Base-by-base conservation (phyloP, 2,329 filamentous ascomycete genomes). In the Fonsecaea multimorphosa region DNA sequence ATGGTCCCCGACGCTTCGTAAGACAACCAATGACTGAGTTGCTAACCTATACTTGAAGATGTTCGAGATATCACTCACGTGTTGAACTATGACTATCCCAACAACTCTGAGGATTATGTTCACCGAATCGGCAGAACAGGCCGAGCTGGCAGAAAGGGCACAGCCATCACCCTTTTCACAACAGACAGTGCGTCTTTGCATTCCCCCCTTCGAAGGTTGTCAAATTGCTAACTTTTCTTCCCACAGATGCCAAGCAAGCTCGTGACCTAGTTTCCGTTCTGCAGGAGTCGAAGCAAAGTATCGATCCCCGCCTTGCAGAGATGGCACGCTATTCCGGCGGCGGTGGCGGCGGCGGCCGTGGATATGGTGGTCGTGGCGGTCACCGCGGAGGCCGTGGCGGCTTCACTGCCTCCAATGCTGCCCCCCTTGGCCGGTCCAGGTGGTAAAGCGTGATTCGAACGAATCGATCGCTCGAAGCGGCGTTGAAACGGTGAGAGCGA, bases 1-100 rank as follows among this genome's bases (percentile, higher is more conserved):
- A 83, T 81, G 79, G 85, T 85, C 77, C 78, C 76, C 63, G 57
- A 63, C 73, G 74, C 76, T 76, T 77, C 79, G 78, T 78, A 74
- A 78, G 78, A 74, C 73, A 78, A 73, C 73, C 83, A 81, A 84
- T 86, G 61, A 64, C 66, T 58, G 61, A 76, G 76, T 79, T 87
- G 87, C 92, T 96, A 96, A 96, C 91, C 86, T 87, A 86, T 83
- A 80, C 84, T 77, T 83, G 78, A 97, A 98, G 95, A 99, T 91
- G 95, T 99, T 85, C 94, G 93, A 84, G 96, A 99, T 87, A 99
- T 99, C 85, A 98, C 95, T 83, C 95, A 99, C 85, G 95, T 99
- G 83, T 87, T 99, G 84, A 98, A 98, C 89, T 97, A 98, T 91
- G 95, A 98, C 81, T 98, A 98, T 83, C 94, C 94, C 80, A 98